phyloP scores from a whole-genome alignment of 768 basidiomycete species.

The Paxillus ammoniavirescens region DNA sequence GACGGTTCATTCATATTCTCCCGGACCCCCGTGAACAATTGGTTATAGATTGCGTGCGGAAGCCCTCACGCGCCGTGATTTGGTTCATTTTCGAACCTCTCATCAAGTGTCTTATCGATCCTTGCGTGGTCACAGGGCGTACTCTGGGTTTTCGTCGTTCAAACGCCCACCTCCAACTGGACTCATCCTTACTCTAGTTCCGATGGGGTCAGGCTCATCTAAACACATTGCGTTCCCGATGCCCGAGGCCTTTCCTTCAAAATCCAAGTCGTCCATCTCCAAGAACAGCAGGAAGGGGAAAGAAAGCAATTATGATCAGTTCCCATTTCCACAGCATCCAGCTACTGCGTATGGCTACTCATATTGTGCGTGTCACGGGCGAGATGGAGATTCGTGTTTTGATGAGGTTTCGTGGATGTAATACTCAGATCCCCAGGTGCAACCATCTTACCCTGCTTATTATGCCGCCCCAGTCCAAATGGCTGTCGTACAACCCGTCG shows the following conservation, averaged over 20 bases:
- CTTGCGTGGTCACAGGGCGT: background rate
- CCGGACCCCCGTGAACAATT: background rate
- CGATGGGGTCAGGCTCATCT: constrained; percentile 27
- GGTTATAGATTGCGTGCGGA: background rate
- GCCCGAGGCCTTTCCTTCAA: constrained; percentile 6
- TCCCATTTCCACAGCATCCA: constrained; percentile 14
- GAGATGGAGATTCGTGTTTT: constrained; percentile 7
- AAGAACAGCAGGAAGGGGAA: constrained; percentile 17
- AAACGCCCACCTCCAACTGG: background rate
- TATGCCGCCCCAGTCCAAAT: constrained; percentile 27
- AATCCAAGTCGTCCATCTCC: constrained; percentile 20
- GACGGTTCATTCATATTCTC: too few relatives aligned
- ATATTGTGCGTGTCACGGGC: constrained; percentile 20
- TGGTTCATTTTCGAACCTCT: constrained; percentile 1
- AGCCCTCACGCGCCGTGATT: background rate
- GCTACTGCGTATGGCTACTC: constrained; percentile 14
- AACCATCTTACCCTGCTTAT: constrained; percentile 23
- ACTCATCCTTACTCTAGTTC: background rate
- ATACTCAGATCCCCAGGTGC: constrained; percentile 25
- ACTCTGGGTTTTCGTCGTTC: background rate
- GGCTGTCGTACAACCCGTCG: constrained; percentile 19
- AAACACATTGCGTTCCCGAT: constrained; percentile 20
- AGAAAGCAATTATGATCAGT: constrained; percentile 17
- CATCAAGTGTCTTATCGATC: constrained; percentile 11
- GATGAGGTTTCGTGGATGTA: constrained; percentile 2